These are phyloP conservation scores for Tolypocladium sp. DNA, from an alignment of 2,329 filamentous ascomycete genomes.

Conservation along the genomic window DNA sequence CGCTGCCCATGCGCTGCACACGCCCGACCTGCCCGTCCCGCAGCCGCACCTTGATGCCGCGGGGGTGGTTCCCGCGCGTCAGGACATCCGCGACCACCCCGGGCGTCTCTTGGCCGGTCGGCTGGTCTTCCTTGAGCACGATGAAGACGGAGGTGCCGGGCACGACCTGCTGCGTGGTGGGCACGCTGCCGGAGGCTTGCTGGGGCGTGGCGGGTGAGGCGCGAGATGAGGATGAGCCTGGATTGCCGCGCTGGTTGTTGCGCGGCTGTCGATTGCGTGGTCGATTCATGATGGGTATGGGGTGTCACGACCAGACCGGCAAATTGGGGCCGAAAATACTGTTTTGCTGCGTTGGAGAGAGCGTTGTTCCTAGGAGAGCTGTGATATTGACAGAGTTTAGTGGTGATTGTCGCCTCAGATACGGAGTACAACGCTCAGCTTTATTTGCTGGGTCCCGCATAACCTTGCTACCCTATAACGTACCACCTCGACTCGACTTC, in stretches of 20 bases:
- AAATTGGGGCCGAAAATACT: neutral
- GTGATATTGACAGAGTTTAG: no score
- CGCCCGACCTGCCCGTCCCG: slow-evolving; percentile 62
- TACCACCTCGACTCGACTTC: no score
- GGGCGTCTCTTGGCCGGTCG: slow-evolving; percentile 60
- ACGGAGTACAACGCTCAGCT: no score
- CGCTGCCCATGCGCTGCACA: slow-evolving; percentile 52
- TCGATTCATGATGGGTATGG: slow-evolving; percentile 16
- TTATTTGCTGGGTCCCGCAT: no score
- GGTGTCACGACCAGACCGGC: neutral
- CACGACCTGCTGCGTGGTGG: slow-evolving; percentile 41
- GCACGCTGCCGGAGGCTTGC: slow-evolving; percentile 30
- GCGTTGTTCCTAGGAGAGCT: neutral
- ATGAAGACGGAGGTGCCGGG: slow-evolving; percentile 61
- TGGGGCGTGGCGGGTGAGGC: slow-evolving; percentile 20
- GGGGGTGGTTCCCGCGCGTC: slow-evolving; percentile 64
- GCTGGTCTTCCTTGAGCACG: slow-evolving; percentile 67
- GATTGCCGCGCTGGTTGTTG: slow-evolving; percentile 4
- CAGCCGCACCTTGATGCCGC: slow-evolving; percentile 71
- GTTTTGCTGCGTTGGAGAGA: neutral
- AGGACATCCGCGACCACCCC: slow-evolving; percentile 60
- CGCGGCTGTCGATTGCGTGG: slow-evolving; percentile 23
- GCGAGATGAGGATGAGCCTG: neutral
- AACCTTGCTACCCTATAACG: no score
- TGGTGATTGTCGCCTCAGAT: no score